Evolutionary conservation across 2,329 filamentous ascomycete species (phyloP), one percentile per base, ranked within the genome.

Genomic region (Spiromastix sp.): DNA sequence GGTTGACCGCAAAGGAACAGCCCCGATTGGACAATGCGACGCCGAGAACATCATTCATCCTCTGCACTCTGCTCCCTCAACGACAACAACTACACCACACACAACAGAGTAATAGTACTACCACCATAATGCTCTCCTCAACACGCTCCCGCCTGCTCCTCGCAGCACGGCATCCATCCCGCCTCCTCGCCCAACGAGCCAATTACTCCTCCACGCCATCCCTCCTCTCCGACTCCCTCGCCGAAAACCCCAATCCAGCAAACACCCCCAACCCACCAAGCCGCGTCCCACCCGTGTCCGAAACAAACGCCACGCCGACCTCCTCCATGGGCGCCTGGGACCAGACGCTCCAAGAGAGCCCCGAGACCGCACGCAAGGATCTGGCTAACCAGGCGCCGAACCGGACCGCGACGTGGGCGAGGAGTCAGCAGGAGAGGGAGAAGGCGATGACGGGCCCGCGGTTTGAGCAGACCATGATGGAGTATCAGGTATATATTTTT

Each of bases 381-480:
- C 68, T 75, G 44, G 63, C 72, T 38, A 63, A 70, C 59, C 91
- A 98, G 68, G 85, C 89, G 20, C 91, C 91, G 15, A 98, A 98
- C 69, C 77, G 86, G 43, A 64, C 70, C 40, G 74, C 64, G 4
- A 72, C 85, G 41, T 98, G 91, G 91, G 85, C 85, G 42, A 67
- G 76, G 54, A 93, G 77, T 66, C 91, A 98, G 71, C 76, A 77
- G 61, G 77, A 85, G 25, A 73, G 89, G 51, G 72, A 76, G 36
- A 64, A 77, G 60, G 91, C 86, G 35, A 98, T 98, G 89, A 77
- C 78, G 27, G 91, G 91, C 27, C 91, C 91, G 46, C 72, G 89
- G 49, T 98, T 98, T 55, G 91, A 98, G 71, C 89, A 96, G 76
- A 96, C 85, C 21, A 85, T 93, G 54, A 89, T 96, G 66, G 77